Conservation (phyloP, 2,329 filamentous ascomycete genomes). For the Aspergillus ruber region DNA sequence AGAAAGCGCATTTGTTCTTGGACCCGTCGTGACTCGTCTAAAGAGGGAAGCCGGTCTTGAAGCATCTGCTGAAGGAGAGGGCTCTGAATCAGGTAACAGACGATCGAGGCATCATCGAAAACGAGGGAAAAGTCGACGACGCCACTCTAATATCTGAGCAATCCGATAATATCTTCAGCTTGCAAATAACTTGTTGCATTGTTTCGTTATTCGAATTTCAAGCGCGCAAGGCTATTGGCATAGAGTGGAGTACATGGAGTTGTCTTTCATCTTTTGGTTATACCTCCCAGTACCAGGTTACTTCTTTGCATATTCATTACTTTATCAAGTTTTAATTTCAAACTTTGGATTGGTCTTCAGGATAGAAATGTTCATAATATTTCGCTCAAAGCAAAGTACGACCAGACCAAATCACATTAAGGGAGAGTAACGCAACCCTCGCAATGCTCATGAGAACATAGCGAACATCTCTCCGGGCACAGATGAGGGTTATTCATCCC, state of each 20-base stretch:
- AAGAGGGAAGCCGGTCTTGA: conserved; percentile 41
- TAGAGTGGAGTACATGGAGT: no score
- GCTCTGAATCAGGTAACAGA: neutral
- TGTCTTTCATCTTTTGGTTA: no score
- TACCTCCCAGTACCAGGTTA: no score
- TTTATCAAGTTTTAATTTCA: no score
- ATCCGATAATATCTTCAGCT: no score
- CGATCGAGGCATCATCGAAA: conserved; percentile 10
- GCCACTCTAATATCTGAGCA: neutral
- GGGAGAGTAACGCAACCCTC: neutral
- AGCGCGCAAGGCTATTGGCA: no score
- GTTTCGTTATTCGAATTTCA: no score
- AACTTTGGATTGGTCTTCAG: no score
- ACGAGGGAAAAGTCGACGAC: conserved; percentile 7
- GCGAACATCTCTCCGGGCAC: conserved; percentile 9
- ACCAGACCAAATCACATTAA: neutral
- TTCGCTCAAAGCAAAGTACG: neutral
- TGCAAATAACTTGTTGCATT: no score
- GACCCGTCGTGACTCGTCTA: conserved; percentile 54
- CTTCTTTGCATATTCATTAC: no score
- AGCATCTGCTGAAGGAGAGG: conserved; percentile 4
- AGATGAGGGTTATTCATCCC: conserved; percentile 15
- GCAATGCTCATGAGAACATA: conserved; percentile 11
- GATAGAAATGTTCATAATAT: no score
- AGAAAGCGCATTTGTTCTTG: conserved; percentile 63